phyloP scores from a whole-genome alignment of 805 yeast genomes.

The Wickerhamiella kazuoi region DNA sequence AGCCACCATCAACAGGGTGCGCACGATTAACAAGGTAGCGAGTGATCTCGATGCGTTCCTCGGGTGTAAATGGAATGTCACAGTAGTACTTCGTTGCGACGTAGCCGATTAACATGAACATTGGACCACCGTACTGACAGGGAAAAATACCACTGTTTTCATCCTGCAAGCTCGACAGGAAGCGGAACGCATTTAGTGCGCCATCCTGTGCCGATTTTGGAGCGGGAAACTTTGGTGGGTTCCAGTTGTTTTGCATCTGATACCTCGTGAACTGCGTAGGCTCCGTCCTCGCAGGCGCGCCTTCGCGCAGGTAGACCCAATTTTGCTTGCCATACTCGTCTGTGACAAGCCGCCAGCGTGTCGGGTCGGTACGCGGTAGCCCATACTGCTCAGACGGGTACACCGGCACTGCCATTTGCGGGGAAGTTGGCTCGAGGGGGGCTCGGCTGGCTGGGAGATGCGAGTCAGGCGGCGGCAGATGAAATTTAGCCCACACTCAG shows the following conservation, averaged over 20 bases:
- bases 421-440: conserved; percentile 56
- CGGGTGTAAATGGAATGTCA: conserved; percentile 48
- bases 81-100: conserved; percentile 59
- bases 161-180: conserved; percentile 55
- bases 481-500: too few relatives aligned
- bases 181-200: conserved; percentile 56
- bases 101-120: conserved; percentile 90
- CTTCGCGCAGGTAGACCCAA: conserved; percentile 40
- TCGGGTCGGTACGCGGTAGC: conserved; percentile 47
- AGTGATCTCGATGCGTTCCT: conserved; percentile 48
- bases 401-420: conserved; percentile 2
- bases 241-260: conserved; percentile 16
- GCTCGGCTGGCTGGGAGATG: too few relatives aligned
- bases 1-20: conserved; percentile 98
- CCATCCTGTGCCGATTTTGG: conserved; percentile 24
- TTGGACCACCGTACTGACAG: conserved; percentile 89
- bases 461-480: too few relatives aligned
- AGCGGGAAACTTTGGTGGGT: conserved; percentile 22
- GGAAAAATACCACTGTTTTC: conserved; percentile 71
- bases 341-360: conserved; percentile 56
- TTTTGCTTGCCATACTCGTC: conserved; percentile 59
- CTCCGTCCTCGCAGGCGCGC: conserved; percentile 22
- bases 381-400: conserved; percentile 49
- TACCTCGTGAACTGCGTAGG: conserved; percentile 21
- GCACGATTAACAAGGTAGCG: conserved; percentile 81